Conservation (phyloP, 176 grass and related monocot genomes). For the Musa beccarii region DNA sequence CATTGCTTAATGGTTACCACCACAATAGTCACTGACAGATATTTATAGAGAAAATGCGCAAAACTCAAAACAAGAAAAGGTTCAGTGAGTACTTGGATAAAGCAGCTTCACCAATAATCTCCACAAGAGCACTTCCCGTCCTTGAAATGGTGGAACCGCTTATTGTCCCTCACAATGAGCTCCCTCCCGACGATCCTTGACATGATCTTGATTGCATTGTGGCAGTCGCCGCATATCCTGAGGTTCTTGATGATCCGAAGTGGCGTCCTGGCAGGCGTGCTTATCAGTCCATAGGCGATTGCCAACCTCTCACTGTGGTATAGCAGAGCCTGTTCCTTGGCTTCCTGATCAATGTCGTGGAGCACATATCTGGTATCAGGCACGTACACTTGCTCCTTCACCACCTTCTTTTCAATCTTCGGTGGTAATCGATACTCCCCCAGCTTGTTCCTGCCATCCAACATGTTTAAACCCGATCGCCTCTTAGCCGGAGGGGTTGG, state of each 20-base stretch:
- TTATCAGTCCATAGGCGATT: slow-evolving; percentile 13
- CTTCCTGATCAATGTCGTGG: slow-evolving; percentile 16
- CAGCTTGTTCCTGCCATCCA: slow-evolving; percentile 14
- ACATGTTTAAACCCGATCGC: slow-evolving; percentile 10
- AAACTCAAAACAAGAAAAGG: neutral
- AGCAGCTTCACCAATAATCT: slow-evolving; percentile 14
- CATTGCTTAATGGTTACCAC: too few species aligned
- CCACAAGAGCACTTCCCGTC: slow-evolving; percentile 16
- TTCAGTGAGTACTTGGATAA: neutral
- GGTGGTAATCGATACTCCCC: slow-evolving; percentile 3
- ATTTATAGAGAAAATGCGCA: neutral
- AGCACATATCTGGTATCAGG: slow-evolving; percentile 12
- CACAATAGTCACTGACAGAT: neutral
- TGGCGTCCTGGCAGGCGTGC: slow-evolving; percentile 2
- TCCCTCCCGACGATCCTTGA: slow-evolving; percentile 14
- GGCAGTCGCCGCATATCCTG: slow-evolving; percentile 15
- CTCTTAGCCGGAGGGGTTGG: slow-evolving; percentile 9
- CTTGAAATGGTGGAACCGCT: slow-evolving; percentile 17
- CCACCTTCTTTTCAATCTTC: slow-evolving; percentile 18
- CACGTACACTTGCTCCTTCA: slow-evolving; percentile 11
- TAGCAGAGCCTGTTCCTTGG: slow-evolving; percentile 12
- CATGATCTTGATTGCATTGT: slow-evolving; percentile 18
- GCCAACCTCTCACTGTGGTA: slow-evolving; percentile 15
- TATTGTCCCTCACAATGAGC: slow-evolving; percentile 16
- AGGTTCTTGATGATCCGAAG: slow-evolving; percentile 7